Base-by-base conservation (phyloP, 1,139 yeast genomes). In the Candida pseudoviswanathii region DNA sequence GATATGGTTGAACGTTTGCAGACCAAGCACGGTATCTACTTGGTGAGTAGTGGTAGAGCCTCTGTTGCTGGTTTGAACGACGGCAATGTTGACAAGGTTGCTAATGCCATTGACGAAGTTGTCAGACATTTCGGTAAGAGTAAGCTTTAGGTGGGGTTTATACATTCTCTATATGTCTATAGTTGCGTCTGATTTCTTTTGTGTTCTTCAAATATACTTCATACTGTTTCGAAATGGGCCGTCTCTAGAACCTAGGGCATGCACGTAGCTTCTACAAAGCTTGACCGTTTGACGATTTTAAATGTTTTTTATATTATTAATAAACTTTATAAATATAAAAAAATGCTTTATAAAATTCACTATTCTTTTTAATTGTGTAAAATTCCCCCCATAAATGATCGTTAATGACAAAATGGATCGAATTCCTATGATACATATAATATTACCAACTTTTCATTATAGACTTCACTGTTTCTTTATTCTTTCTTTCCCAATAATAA, bases 61-160 rank as follows among this genome's bases (percentile, higher is more conserved):
- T 88, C 96, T 39, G 89, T 92, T 62, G 96, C 97, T 32, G 98
- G 98, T 27, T 81, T 94, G 68, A 94, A 90, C 70, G 86, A 86
- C 46, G 73, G 78, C 52, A 94, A 94, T 66, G 87, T 92, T 50
- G 80, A 81, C 53, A 78, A 83, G 62, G 95, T 92, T 44, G 97
- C 97, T 44, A 75, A 80, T 56, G 88, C 96, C 44, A 83, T 92
- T 58, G 91, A 90, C 64, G 88, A 85, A 64, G 96, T 87, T 52
- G 91, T 89, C 27, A 70, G 78, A 54, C 66, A 62, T 54, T 47
- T 49, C 29, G 33, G 49, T n/a, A 54, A 54, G 41, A 50, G 54
- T 46, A 54, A 54, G 30, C 51, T 54, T 38, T 54, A 51, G 45
- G 21, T 16, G n/a, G 37, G 9, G 8, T 25, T 9, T 27, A 21